Evolutionary conservation across 2,329 filamentous ascomycete species (phyloP).

Genomic region (Botryosphaeria dothidea): DNA sequence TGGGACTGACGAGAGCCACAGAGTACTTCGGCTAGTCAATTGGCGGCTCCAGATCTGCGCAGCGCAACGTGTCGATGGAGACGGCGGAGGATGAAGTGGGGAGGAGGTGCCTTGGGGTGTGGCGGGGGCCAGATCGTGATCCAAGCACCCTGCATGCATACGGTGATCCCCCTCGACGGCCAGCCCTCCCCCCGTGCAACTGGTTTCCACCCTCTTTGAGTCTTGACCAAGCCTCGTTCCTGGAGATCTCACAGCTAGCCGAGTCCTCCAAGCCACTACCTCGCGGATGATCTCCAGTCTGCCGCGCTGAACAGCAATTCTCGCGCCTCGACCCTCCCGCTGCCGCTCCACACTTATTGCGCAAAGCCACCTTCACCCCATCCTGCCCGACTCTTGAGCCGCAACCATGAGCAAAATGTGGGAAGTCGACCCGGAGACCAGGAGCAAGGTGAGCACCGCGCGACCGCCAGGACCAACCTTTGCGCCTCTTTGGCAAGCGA

Average conservation of each 20-base stretch:
- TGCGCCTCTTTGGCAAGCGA: background rate
- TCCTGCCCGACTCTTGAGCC: constrained; percentile 1
- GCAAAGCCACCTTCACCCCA: constrained; percentile 12
- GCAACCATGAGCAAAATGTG: constrained; percentile 73
- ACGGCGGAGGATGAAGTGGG: background rate
- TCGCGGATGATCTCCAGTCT: background rate
- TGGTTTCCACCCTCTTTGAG: background rate
- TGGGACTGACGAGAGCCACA: too few species aligned
- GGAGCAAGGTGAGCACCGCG: constrained; percentile 73
- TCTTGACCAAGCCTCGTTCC: background rate
- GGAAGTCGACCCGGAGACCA: constrained; percentile 98
- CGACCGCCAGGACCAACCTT: background rate
- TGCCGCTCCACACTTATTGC: constrained; percentile 6
- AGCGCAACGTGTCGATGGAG: background rate
- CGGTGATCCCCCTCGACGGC: constrained; percentile 13
- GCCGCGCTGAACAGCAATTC: background rate
- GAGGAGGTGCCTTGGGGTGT: background rate
- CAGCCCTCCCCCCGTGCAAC: constrained; percentile 2
- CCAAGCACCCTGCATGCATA: background rate
- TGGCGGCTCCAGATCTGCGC: background rate
- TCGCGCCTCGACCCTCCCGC: background rate
- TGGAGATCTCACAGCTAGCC: constrained; percentile 8
- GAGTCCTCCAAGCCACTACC: background rate
- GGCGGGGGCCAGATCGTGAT: background rate
- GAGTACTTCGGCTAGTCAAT: too few species aligned